These are phyloP conservation scores for Elymus sibiricus DNA, from an alignment of 176 grass and related monocot species.

Conservation along the genomic window DNA sequence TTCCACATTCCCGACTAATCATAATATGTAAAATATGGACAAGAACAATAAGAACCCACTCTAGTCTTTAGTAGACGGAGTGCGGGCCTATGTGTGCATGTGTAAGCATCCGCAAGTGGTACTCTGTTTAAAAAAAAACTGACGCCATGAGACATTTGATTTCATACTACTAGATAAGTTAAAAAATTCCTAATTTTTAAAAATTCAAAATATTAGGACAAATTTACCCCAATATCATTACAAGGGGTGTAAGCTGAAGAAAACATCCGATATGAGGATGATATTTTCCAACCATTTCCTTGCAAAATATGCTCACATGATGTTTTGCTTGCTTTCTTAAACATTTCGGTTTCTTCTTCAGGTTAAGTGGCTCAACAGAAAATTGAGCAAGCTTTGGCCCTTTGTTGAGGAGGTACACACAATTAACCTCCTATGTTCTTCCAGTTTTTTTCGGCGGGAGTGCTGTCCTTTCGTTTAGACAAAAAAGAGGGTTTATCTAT, in stretches of 20 bases:
- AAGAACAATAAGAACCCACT: neutral
- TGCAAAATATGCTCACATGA: neutral
- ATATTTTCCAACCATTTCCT: neutral
- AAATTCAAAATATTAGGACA: neutral
- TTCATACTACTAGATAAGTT: neutral
- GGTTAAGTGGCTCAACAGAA: constrained; percentile 97
- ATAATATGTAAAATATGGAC: neutral
- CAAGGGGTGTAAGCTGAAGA: neutral
- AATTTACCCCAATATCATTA: neutral
- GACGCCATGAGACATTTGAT: neutral
- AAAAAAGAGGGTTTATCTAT: too few species aligned
- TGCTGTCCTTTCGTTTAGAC: too few species aligned
- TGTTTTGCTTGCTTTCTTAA: neutral
- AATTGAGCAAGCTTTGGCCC: constrained; percentile 88
- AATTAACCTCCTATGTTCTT: constrained; percentile 1
- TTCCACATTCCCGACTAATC: neutral
- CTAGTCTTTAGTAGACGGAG: neutral
- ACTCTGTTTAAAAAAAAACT: neutral
- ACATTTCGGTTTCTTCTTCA: constrained; percentile 37
- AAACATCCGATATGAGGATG: neutral
- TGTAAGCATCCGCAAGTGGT: neutral
- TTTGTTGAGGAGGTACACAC: constrained; percentile 74
- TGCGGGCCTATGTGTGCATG: neutral
- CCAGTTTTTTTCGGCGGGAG: neutral
- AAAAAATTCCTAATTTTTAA: neutral